Base-by-base conservation (phyloP, 495 filamentous ascomycete species). In the Penicillium manginii region DNA sequence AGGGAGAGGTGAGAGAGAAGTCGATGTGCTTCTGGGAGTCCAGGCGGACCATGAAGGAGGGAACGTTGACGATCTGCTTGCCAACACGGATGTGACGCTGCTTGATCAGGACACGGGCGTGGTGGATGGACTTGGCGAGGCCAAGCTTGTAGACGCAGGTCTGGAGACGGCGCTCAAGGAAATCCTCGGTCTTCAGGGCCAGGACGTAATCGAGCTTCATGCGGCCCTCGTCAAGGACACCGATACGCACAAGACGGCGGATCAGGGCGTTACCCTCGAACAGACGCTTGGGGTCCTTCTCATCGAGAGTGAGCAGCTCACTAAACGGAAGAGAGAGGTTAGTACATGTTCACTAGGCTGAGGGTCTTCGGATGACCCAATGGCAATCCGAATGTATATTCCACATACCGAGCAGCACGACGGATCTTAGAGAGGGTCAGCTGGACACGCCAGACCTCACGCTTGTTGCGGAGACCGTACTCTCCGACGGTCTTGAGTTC, bases 191-290 rank as follows among this genome's bases (percentile, higher is more conserved):
- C 83, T 92, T 92, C 61, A 98, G 89, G 78, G 94, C 94, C 71
- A 98, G 85, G 73, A 98, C 94, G 90, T 98, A 98, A 96, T 98
- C 94, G 84, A 98, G 92, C 90, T 97, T 98, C 96, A 98, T 98
- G 86, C 96, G 94, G 78, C 91, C 90, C 85, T 98, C 94, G 77
- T 98, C 94, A 77, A 98, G 90, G 73, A 98, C 94, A 91, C 94
- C 94, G 74, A 98, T 92, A 79, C 94, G 96, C 69, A 98, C 96
- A 57, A 98, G 92, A 87, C 94, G 94, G 75, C 94, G 96, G 89
- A 98, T 98, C 74, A 98, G 86, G 77, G 94, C 94, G 81, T 98
- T 98, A 78, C 94, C 94, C 86, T 98, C 94, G 86, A 98, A 98
- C 67, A 98, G 92, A 81, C 94, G 92, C 86, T 98, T 98, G 73